Evolutionary conservation across 176 grass and related monocot species (phyloP), one percentile per base, ranked within the genome.

Genomic region (Aegilops bicornis): DNA sequence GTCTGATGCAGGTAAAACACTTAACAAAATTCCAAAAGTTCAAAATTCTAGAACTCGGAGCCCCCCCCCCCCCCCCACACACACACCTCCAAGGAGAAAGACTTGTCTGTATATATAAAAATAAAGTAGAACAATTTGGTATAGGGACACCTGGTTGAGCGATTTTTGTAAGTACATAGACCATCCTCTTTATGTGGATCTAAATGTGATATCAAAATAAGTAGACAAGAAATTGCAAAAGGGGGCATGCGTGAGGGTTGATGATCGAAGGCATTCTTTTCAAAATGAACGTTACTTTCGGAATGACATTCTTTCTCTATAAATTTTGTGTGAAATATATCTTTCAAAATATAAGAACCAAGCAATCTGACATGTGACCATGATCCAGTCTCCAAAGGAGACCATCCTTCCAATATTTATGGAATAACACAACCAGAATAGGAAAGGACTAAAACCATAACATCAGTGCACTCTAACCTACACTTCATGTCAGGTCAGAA

Each of bases 321-420:
- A 45, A 45, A 13, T 45, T 45, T 40, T 68, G 24, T 48, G 63
- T 47, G 25, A 50, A 81, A 19, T 67, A 31, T 78, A 37, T 24
- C 10, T 15, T 33, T 66, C 64, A 85, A 47, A 77, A 33, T 77
- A 78, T 74, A 78, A 78, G 73, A 85, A 64, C 61, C n/a, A 78
- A 52, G 43, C 9, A 19, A 54, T 78, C 43, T 69, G 47, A 78
- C 25, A 24, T 24, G 8, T 58, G 76, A 62, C 39, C 58, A 73
- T 11, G 27, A 6, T 37, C 50, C 76, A 86, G 45, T 71, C 50
- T 80, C 47, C 62, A 60, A 56, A 76, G 56, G 25, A 65, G 36
- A 48, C n/a, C 16, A 47, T 71, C 37, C 19, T 74, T 73, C n/a
- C 54, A 73, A 71, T 50, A 71, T 74, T 81, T 72, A 74, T 7